Percentiles rank a stretch among this genome's conserved stretches.
Evolutionary conservation across 306 rosid genomes (phyloP).

Genomic region (Fagus crenata): DNA sequence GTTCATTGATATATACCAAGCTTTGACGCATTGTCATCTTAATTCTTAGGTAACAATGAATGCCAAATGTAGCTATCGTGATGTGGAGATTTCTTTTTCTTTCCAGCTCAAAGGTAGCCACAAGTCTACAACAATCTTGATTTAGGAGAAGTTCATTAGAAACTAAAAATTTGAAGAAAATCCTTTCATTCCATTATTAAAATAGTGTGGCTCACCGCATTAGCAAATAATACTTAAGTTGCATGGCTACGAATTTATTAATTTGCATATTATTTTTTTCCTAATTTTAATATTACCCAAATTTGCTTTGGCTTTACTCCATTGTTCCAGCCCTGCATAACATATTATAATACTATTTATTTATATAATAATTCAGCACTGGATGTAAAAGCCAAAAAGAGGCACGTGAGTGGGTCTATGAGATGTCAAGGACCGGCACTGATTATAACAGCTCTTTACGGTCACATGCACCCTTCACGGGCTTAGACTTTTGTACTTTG

Average conservation of each 20-base stretch:
- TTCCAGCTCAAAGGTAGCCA: not conserved
- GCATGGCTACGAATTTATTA: too few relatives aligned
- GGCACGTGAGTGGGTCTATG: slow-evolving; percentile 94
- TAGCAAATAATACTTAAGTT: too few relatives aligned
- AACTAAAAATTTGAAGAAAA: too few relatives aligned
- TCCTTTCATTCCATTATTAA: too few relatives aligned
- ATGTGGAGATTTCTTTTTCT: not conserved
- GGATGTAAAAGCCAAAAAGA: slow-evolving; percentile 54
- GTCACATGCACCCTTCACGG: slow-evolving; percentile 99
- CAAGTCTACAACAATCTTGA: too few relatives aligned
- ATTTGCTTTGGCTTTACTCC: not conserved
- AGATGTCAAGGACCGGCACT: slow-evolving; percentile 73
- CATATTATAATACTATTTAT: not conserved
- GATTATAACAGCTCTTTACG: slow-evolving; percentile 81
- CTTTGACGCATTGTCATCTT: too few relatives aligned
- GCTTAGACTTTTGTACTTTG: slow-evolving; percentile 54
- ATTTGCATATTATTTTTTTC: too few relatives aligned
- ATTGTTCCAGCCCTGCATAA: not conserved
- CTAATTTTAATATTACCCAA: too few relatives aligned
- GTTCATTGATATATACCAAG: too few relatives aligned
- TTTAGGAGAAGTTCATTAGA: too few relatives aligned
- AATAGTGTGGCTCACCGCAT: too few relatives aligned
- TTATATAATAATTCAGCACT: slow-evolving; percentile 29
- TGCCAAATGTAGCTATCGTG: not conserved
- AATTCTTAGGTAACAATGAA: not conserved